Base-by-base conservation (phyloP, 2,329 filamentous ascomycete species). In the Acrocalymma vagum region DNA sequence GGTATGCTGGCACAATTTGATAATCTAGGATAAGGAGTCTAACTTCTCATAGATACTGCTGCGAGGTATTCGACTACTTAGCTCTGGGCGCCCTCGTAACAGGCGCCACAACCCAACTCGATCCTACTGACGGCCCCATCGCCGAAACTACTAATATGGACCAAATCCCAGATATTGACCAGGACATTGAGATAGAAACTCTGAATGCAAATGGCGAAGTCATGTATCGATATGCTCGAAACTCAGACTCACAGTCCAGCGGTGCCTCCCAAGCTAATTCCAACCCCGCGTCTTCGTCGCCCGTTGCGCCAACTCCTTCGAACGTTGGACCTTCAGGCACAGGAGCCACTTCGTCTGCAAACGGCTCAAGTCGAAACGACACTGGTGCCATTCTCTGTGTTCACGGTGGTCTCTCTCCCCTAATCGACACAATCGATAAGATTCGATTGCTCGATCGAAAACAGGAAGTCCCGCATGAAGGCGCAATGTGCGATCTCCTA, bases 381-480 rank as follows among this genome's bases (percentile, higher is more conserved):
- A 63, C 62, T 1, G 62, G 62, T 24, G 92, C 93, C 1, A 88
- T 99, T 5, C 82, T 99, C 8, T 99, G 94, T 65, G 94, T 99
- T 0, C 94, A 99, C 68, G 94, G 94, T 42, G 94, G 94, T 3
- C 78, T 99, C 6, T 94, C 88, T 15, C 94, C 94, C 1, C 78
- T 96, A 9, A 89, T 99, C 45, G 92, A 97, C 67, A 90, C 85
- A 16, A 88, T 99, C 30, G 93, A 99, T 68, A 96, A 96, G 73
- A 99, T 99, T 66, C 83, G 94, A 15, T 78, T 97, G 10, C 82
- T 99, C 15, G 95, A 99, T 69, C 85, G 62, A 18, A 97, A 97
- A 71, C 94, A 99, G 73, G 94, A 99, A 74, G 94, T 99, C 0
- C 94, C 94, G 0, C 94, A 99, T 65, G 94, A 99, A 74, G 94